Base-by-base conservation (phyloP, 192 early-diverging fungal species). In the Coemansia sp. region DNA sequence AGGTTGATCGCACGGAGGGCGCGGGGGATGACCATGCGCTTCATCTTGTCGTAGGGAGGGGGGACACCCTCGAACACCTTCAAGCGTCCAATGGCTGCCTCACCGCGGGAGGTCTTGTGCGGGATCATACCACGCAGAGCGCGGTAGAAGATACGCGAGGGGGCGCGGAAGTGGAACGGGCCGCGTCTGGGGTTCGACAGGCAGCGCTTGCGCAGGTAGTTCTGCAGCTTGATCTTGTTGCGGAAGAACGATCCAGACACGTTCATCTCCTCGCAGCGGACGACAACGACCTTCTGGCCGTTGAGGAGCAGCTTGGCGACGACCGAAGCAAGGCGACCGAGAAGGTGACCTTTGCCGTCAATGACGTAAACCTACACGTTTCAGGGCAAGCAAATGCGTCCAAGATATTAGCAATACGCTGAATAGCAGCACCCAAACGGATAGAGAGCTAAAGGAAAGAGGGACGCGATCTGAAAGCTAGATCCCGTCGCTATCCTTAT, bases 51-150 rank as follows among this genome's bases (percentile, higher is more conserved):
- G 75, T 95, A 99, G 40, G 95, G 95, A 74, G 97, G 87, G 62
- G 97, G 96, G 64, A 98, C 89, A 86, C 95, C 97, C 85, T 99
- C 97, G 65, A 99, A 99, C 82, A 98, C 91, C 93, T 97, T 97
- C 83, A 98, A 84, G 83, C 96, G 92, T 73, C 94, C 93, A 63
- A 99, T 86, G 74, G 97, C 96, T 50, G 92, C 93, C 70, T 93
- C 91, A 87, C 97, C 97, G 75, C 97, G 95, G 56, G 95, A 83
- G 68, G 96, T 96, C 91, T 97, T 98, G 93, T 99, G 97, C 63
- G 97, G 95, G 78, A 97, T 80, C 97, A 99, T 99, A 73, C 97
- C 97, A 62, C 97, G 94, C 81, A 99, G 86, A 55, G 90, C 87
- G 73, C 94, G 92, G 89, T 94, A 96, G 85, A 99, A 94, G 87